phyloP scores from a whole-genome alignment of 2,329 filamentous ascomycete species.

The Paraphaeosphaeria sporulosa region DNA sequence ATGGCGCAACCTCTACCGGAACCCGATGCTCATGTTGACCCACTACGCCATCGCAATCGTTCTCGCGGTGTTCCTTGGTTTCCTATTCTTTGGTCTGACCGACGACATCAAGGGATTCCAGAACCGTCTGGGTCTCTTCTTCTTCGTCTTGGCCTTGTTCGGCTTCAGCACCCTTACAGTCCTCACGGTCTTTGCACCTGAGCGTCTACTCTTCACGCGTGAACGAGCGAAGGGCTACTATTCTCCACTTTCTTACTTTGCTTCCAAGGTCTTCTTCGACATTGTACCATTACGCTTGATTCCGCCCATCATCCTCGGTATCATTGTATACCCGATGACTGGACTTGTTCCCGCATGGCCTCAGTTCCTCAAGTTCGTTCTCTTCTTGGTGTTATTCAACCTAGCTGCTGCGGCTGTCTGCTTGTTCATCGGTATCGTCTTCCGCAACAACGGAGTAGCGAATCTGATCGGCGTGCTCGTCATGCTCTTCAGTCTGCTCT shows the following conservation, averaged over 20 bases:
- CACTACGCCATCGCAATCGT: constrained; percentile 98
- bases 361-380: constrained; percentile 89
- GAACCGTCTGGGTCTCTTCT: constrained; percentile 95
- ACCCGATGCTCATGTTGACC: constrained; percentile 97
- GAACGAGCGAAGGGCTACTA: constrained; percentile 98
- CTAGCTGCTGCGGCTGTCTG: constrained; percentile 92
- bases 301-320: constrained; percentile 91
- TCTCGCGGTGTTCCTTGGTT: constrained; percentile 91
- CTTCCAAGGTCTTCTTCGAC: constrained; percentile 97
- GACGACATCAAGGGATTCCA: constrained; percentile 98
- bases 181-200: constrained; percentile 89
- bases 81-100: constrained; percentile 93
- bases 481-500: constrained; percentile 96
- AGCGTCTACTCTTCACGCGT: constrained; percentile 88
- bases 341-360: constrained; percentile 81
- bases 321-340: constrained; percentile 98
- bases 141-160: constrained; percentile 94
- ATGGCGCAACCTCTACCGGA: constrained; percentile 96
- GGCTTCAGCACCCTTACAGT: constrained; percentile 96
- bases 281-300: constrained; percentile 93
- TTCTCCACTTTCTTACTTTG: constrained; percentile 89
- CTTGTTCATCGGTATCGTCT: constrained; percentile 94
- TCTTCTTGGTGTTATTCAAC: constrained; percentile 95
- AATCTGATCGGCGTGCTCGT: constrained; percentile 93
- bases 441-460: constrained; percentile 88